phyloP scores from a whole-genome alignment of 2,329 filamentous ascomycete genomes.

The Scedosporium boydii region DNA sequence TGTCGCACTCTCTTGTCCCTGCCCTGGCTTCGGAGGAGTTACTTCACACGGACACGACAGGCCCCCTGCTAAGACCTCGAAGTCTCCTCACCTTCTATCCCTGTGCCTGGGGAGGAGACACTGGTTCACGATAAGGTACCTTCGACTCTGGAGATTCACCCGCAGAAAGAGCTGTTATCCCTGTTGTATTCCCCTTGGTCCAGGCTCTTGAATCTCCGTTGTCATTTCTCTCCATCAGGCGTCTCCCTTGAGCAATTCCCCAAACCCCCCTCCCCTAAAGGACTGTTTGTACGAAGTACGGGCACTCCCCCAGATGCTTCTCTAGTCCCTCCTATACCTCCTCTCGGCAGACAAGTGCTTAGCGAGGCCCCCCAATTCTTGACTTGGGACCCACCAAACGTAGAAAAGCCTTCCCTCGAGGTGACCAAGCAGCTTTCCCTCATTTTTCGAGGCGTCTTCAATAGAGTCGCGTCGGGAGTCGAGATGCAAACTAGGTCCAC shows the following conservation, averaged over 20 bases:
- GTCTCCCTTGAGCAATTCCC: neutral
- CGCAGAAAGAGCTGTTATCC: neutral
- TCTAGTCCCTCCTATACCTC: neutral
- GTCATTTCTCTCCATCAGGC: neutral
- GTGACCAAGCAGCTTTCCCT: too few species aligned
- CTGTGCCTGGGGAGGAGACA: neutral
- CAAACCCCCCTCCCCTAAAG: neutral
- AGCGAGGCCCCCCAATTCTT: neutral
- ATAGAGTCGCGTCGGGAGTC: neutral
- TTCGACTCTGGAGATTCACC: neutral
- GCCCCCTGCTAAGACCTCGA: neutral
- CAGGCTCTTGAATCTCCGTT: neutral
- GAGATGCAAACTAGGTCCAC: neutral
- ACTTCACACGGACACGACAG: neutral
- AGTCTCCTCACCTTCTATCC: neutral
- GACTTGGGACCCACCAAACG: neutral
- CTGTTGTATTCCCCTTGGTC: neutral
- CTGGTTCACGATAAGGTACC: neutral
- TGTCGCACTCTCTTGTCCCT: neutral
- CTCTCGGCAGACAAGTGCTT: conserved; percentile 3
- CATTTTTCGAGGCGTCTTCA: neutral
- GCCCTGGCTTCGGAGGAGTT: conserved; percentile 1
- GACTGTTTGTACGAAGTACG: neutral
- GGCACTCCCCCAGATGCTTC: neutral
- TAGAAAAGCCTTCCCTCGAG: neutral